These are phyloP conservation scores for Geotrichum histeridarum DNA, from an alignment of 1,139 yeast genomes.

Conservation along the genomic window DNA sequence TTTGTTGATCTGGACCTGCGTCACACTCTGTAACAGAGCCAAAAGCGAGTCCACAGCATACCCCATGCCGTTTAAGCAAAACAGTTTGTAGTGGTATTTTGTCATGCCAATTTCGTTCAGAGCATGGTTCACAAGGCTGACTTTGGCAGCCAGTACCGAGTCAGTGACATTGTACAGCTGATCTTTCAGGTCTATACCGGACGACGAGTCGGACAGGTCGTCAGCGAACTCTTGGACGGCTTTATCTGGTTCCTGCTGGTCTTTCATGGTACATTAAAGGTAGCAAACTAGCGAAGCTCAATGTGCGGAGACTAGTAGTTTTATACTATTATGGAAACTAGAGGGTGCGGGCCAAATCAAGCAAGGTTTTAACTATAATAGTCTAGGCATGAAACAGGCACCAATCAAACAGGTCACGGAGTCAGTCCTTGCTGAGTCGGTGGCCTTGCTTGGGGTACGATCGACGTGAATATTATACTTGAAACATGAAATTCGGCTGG, in stretches of 20 bases:
- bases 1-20: conserved; percentile 31
- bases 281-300: no score
- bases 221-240: background rate
- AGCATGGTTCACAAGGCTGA: conserved; percentile 31
- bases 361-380: no score
- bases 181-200: background rate
- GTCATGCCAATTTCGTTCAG: conserved; percentile 32
- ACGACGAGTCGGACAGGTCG: background rate
- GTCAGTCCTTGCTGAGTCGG: no score
- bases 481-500: no score
- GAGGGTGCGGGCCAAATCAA: no score
- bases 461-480: no score
- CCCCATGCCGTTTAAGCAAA: conserved; percentile 48
- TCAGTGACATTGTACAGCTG: conserved; percentile 21
- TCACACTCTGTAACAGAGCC: conserved; percentile 45
- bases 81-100: conserved; percentile 29
- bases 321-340: no score
- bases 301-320: no score
- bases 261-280: background rate
- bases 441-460: no score
- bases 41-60: conserved; percentile 59
- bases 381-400: no score
- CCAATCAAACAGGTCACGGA: no score
- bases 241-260: background rate
- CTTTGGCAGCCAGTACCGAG: conserved; percentile 24